Conservation (phyloP, 495 filamentous ascomycete species). For the Cercophora samala region DNA sequence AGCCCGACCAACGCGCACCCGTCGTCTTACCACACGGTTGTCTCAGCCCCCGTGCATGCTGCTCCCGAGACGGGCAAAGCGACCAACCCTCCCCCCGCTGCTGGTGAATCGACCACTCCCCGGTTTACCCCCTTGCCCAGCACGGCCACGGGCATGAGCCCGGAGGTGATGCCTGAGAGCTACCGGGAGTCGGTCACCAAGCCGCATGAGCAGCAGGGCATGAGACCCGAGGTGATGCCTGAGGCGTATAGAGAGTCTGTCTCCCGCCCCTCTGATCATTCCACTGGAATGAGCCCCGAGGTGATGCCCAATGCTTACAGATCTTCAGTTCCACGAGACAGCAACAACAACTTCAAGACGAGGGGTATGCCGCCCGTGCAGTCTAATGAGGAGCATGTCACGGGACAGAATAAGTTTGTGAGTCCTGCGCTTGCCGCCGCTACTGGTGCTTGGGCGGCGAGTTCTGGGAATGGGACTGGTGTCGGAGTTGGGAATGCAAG, state of each 20-base stretch:
- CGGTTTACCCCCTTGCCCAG: constrained; percentile 10
- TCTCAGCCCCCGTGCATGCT: not conserved
- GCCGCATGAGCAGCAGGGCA: constrained; percentile 1
- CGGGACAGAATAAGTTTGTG: not conserved
- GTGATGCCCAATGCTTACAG: not conserved
- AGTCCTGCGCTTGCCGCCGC: constrained; percentile 25
- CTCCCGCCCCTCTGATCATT: constrained; percentile 5
- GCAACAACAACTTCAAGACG: not conserved
- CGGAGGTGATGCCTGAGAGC: constrained; percentile 23
- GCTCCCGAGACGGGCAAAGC: constrained; percentile 5
- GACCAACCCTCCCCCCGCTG: not conserved
- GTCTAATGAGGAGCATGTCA: not conserved
- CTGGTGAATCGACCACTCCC: not conserved
- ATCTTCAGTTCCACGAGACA: not conserved
- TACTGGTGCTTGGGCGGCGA: constrained; percentile 22
- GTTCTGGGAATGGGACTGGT: not conserved
- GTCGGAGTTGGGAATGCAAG: not conserved
- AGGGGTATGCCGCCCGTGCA: not conserved
- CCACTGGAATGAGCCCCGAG: not conserved
- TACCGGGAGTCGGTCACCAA: constrained; percentile 15
- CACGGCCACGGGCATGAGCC: constrained; percentile 18
- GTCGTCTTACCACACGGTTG: constrained; percentile 1
- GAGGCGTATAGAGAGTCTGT: not conserved
- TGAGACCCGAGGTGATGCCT: constrained; percentile 7
- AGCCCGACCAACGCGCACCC: constrained; percentile 7